Evolutionary conservation across 2,329 filamentous ascomycete genomes (phyloP).

Genomic region (Zopfia rhizophila): DNA sequence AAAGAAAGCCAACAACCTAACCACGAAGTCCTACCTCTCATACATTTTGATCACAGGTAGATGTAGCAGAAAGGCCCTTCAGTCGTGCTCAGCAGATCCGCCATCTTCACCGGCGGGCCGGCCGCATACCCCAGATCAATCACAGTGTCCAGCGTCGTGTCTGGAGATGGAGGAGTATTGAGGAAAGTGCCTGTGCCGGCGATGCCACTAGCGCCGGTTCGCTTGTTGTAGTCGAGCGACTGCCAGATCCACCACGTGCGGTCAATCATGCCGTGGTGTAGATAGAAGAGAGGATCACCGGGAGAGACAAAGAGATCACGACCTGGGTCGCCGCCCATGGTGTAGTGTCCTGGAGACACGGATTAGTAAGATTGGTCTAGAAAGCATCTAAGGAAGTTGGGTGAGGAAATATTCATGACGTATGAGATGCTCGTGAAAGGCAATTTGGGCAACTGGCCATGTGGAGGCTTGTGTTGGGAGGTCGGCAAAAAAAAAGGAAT

Average conservation of each 20-base stretch:
- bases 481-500: neutral
- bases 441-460: no score
- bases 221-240: conserved; percentile 43
- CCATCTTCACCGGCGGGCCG: conserved; percentile 30
- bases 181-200: conserved; percentile 59
- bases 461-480: no score
- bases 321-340: conserved; percentile 48
- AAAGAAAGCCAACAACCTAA: no score
- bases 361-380: neutral
- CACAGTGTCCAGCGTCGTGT: conserved; percentile 58
- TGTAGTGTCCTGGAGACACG: conserved; percentile 43
- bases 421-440: no score
- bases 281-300: conserved; percentile 56
- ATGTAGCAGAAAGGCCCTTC: conserved; percentile 48
- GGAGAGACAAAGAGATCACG: conserved; percentile 43
- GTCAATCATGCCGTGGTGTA: conserved; percentile 63
- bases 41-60: no score
- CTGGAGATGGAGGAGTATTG: conserved; percentile 54
- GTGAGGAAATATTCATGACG: no score
- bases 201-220: conserved; percentile 43
- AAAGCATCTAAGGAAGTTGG: neutral
- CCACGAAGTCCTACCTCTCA: no score
- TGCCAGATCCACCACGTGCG: conserved; percentile 64
- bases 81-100: conserved; percentile 43
- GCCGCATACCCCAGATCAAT: conserved; percentile 54